Conservation (phyloP, 257 asterid species). For the Echites panduratus region DNA sequence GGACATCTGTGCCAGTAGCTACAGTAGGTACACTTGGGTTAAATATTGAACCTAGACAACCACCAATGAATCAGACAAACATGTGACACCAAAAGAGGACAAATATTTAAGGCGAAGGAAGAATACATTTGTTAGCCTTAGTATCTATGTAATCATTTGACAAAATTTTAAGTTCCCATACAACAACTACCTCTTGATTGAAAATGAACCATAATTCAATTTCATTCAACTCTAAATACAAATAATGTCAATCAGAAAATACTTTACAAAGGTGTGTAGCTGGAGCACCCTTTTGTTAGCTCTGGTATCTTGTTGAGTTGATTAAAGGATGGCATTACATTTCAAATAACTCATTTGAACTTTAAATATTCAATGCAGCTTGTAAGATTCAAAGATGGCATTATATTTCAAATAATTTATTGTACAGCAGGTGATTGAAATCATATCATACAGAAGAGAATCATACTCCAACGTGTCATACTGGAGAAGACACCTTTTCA, state of each 20-base stretch:
- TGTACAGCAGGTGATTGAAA: too few species aligned
- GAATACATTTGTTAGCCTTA: too few species aligned
- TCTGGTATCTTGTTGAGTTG: background rate
- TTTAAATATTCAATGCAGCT: background rate
- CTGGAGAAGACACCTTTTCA: background rate
- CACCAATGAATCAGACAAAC: background rate
- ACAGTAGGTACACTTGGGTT: conserved; percentile 42
- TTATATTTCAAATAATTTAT: too few species aligned
- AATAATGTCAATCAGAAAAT: background rate
- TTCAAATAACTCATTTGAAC: background rate
- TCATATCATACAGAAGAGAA: background rate
- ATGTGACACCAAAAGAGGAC: background rate
- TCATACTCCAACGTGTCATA: background rate
- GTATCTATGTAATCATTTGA: background rate
- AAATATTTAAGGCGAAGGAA: background rate
- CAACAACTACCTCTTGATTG: background rate
- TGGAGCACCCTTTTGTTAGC: background rate
- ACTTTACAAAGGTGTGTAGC: background rate
- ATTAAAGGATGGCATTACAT: background rate
- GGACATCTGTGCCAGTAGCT: conserved; percentile 40
- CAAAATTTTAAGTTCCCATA: background rate
- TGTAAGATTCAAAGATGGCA: background rate
- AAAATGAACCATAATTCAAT: background rate
- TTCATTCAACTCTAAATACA: too few species aligned
- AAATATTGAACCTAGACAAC: conserved; percentile 32